Base-by-base conservation (phyloP, 2,329 filamentous ascomycete species). In the Cladobotryum protrusum region DNA sequence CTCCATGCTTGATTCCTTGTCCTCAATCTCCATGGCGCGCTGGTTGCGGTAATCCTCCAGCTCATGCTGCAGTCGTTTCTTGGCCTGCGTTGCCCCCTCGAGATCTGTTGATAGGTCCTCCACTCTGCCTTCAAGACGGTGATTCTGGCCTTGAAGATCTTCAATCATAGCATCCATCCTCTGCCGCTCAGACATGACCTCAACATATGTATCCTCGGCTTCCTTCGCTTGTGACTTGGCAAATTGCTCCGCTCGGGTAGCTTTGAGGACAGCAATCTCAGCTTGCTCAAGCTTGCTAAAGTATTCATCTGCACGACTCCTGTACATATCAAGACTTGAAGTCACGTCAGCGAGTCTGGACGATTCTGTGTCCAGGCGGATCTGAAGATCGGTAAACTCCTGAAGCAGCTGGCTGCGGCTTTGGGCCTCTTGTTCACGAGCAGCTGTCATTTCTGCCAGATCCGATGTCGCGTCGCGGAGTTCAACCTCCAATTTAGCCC, bases 221-320 rank as follows among this genome's bases (percentile, higher is more conserved):
- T 99, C 92, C 61, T 83, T 85, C 9, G 89, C 87, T 64, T 96
- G 92, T 1, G 87, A 78, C 68, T 89, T 95, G 50, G 92, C 92
- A 65, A 97, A 96, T 60, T 96, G 89, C 68, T 97, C 92, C 0
- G 93, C 92, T 19, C 92, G 82, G 53, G 81, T 86, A 14, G 92
- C 92, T 67, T 96, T 96, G 56, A 99, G 79, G 15, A 97, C 91
- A 1, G 91, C 85, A 57, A 97, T 95, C 67, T 99, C 92, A 14
- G 93, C 93, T 64, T 97, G 92, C 67, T 99, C 92, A 17, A 99
- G 81, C 70, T 96, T 96, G 73, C 83, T 87, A 70, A 96, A 99
- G 69, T 99, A 97, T 65, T 97, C 92, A 63, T 97, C 90, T 4
- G 92, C 87, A 40, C 92, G 84, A 55, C 82, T 83, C 77, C 95